A percentile compares a stretch with the other conserved stretches of the same genome.
Conservation (phyloP, 768 basidiomycete genomes). For the Boletus eberwhitei region DNA sequence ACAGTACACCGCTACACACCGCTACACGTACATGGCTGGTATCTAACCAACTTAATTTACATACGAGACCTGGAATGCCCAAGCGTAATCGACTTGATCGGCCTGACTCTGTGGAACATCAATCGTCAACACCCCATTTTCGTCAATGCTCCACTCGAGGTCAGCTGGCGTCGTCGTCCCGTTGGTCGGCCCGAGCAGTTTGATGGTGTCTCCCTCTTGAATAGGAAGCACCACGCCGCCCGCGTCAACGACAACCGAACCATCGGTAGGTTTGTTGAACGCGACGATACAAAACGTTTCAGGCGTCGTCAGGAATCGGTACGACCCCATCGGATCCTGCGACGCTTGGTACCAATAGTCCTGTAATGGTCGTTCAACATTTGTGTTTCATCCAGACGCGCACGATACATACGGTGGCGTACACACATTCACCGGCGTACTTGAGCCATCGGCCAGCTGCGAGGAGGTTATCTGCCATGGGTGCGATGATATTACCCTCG, state of each 20-base stretch:
- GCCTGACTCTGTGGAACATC: conserved; percentile 26
- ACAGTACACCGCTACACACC: not conserved
- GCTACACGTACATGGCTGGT: not conserved
- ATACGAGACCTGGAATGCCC: conserved; percentile 42
- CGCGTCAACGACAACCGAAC: conserved; percentile 33
- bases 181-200: conserved; percentile 35
- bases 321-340: conserved; percentile 34
- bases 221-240: conserved; percentile 41
- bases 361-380: conserved; percentile 22
- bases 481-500: conserved; percentile 49
- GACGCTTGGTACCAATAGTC: conserved; percentile 48
- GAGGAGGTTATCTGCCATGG: conserved; percentile 45
- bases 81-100: conserved; percentile 33
- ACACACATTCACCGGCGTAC: conserved; percentile 49
- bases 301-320: conserved; percentile 48
- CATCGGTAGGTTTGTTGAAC: conserved; percentile 35
- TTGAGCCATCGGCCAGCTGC: conserved; percentile 53
- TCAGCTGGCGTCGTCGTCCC: not conserved
- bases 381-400: not conserved
- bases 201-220: conserved; percentile 40
- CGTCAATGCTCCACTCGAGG: conserved; percentile 34
- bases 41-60: not conserved
- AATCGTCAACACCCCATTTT: conserved; percentile 30
- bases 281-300: conserved; percentile 51
- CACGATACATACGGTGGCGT: conserved; percentile 42